Percentiles rank a stretch among this genome's conserved stretches.
phyloP scores from a whole-genome alignment of 352 stramenopile species.

The Pythium monospermum region DNA sequence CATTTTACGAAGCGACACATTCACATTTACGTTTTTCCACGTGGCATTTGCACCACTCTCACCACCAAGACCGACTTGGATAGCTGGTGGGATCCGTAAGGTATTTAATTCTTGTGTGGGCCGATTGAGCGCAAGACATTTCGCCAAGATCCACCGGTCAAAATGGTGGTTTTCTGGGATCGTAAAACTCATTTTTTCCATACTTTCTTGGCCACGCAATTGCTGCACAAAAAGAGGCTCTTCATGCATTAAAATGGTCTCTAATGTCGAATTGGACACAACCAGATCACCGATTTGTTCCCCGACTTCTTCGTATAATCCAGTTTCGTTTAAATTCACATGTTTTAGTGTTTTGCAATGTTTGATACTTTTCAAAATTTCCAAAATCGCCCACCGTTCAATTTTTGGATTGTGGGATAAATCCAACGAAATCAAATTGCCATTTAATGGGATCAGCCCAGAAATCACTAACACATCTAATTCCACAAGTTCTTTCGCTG shows the following conservation, averaged over 20 bases:
- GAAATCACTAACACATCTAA: slow-evolving; percentile 62
- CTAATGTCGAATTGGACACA: slow-evolving; percentile 48
- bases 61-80: slow-evolving; percentile 7
- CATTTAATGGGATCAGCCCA: slow-evolving; percentile 50
- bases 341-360: slow-evolving; percentile 46
- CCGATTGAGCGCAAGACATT: slow-evolving; percentile 63
- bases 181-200: slow-evolving; percentile 26
- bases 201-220: slow-evolving; percentile 35
- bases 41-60: too few species aligned
- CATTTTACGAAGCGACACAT: slow-evolving; percentile 38
- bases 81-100: slow-evolving; percentile 29
- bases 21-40: slow-evolving; percentile 35
- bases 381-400: slow-evolving; percentile 43
- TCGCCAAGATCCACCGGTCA: slow-evolving; percentile 62
- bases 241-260: slow-evolving; percentile 56
- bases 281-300: slow-evolving; percentile 57
- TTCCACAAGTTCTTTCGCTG: slow-evolving; percentile 33
- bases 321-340: slow-evolving; percentile 50
- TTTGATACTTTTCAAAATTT: slow-evolving; percentile 49
- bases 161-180: slow-evolving; percentile 37
- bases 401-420: slow-evolving; percentile 52
- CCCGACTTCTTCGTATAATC: slow-evolving; percentile 49
- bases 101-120: slow-evolving; percentile 54
- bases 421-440: slow-evolving; percentile 53
- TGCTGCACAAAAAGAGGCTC: slow-evolving; percentile 38